A percentile compares a stretch with the other conserved stretches of the same genome.
Conservation (phyloP, 2,329 filamentous ascomycete genomes). For the Colletotrichum tofieldiae region DNA sequence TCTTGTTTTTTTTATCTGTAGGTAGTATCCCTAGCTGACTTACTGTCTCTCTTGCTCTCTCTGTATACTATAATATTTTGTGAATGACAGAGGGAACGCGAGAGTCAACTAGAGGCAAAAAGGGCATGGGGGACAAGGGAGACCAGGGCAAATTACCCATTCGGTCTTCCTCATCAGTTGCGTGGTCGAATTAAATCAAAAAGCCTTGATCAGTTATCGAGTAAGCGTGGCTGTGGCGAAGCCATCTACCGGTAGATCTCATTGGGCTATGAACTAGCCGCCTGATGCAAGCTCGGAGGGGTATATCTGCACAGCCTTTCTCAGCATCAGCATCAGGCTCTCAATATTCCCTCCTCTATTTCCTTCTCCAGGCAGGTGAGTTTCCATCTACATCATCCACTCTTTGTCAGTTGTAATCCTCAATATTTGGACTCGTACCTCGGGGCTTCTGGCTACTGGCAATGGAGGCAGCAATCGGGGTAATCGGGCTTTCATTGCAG, state of each 20-base stretch:
- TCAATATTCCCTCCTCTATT: background rate
- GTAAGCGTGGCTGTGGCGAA: background rate
- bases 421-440: background rate
- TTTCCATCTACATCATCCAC: background rate
- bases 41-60: too few relatives aligned
- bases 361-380: too few relatives aligned
- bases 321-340: background rate
- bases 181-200: background rate
- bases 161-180: background rate
- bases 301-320: constrained; percentile 10
- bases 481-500: constrained; percentile 28
- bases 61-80: too few relatives aligned
- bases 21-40: too few relatives aligned
- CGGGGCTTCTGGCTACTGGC: background rate
- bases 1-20: too few relatives aligned
- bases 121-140: accelerated
- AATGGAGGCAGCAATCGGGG: constrained; percentile 35
- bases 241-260: background rate
- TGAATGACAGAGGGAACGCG: too few relatives aligned
- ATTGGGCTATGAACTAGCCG: constrained; percentile 6
- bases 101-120: too few relatives aligned
- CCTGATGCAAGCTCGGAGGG: background rate
- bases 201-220: background rate
- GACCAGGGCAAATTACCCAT: background rate
- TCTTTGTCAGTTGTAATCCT: background rate